These are phyloP conservation scores for Peronospora farinosa DNA, from an alignment of 352 stramenopile species.

Conservation along the genomic window DNA sequence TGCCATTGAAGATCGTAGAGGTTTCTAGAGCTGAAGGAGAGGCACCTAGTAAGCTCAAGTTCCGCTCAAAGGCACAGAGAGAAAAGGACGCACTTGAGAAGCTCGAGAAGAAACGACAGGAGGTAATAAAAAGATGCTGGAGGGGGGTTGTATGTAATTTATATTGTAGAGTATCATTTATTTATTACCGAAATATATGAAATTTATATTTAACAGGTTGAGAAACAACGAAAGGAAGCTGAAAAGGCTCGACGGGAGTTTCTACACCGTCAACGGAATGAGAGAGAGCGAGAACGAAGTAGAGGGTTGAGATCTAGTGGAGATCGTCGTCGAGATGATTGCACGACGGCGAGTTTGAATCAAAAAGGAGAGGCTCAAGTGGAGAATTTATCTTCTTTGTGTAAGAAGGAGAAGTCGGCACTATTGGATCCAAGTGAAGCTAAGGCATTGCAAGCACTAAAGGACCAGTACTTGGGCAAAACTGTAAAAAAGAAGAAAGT, in stretches of 20 bases:
- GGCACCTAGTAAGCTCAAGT: conserved; percentile 40
- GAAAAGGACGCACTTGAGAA: conserved; percentile 65
- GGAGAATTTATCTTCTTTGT: conserved; percentile 4
- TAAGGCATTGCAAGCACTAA: conserved; percentile 75
- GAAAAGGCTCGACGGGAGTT: conserved; percentile 61
- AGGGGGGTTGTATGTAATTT: no score
- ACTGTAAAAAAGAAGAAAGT: conserved; percentile 84
- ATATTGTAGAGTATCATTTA: conserved; percentile 1
- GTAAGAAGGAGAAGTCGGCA: conserved; percentile 16
- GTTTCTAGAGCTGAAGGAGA: background rate
- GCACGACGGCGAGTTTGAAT: conserved; percentile 6
- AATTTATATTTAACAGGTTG: conserved; percentile 29
- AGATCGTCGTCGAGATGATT: conserved; percentile 17
- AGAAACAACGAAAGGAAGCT: conserved; percentile 46
- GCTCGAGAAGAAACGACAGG: conserved; percentile 63
- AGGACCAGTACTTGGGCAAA: conserved; percentile 88
- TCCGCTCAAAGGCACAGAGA: conserved; percentile 76
- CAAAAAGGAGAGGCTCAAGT: conserved; percentile 7
- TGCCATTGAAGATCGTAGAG: conserved; percentile 29
- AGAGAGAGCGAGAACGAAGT: conserved; percentile 27
- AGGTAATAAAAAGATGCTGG: conserved; percentile 24
- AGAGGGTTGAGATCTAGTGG: conserved; percentile 11
- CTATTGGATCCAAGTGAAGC: conserved; percentile 44
- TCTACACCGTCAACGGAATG: conserved; percentile 44
- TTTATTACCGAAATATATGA: background rate